Evolutionary conservation across 176 grass and related monocot species (phyloP), one percentile per base, ranked within the genome.

Genomic region (Cocos nucifera): DNA sequence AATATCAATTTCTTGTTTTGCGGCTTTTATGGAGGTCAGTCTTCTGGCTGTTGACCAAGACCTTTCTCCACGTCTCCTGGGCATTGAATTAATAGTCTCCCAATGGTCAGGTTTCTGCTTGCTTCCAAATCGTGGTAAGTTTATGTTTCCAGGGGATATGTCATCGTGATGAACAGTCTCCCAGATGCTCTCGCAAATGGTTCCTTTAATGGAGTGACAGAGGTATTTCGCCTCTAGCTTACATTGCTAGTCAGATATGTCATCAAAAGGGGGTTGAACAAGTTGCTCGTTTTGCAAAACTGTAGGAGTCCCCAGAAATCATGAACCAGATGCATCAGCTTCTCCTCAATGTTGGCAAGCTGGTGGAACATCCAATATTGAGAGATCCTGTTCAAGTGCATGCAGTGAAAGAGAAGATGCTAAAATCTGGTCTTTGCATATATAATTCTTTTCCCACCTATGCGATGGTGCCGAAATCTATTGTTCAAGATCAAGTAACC

Each of bases 101-200:
- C 3, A 22, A 65, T 65, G 24, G 44, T 15, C 8, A 17, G 2
- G 17, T 22, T 15, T 54, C 10, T 17, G 18, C 1, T 39, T 22
- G 16, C 18, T 9, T 29, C 17, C 18, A 19, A 16, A 54, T 17
- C 26, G 20, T 23, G 54, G 32, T 26, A 4, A 28, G 4, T 28
- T 28, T 28, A 28, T 28, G 27, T 28, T 26, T 35, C 35, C 27
- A 68, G 65, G 65, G 65, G 52, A n/a, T n/a, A 56, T 56, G 26
- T 22, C 2, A 56, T 22, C 6, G 27, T 68, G 2, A 56, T 19
- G 28, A 56, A 56, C 26, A 55, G 27, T 21, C 65, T 68, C 53
- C 65, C 65, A 22, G 53, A 68, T 55, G 22, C 65, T 56, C 39
- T 68, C 53, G 39, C 65, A 68, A 68, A 22, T 24, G 65, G 52